Base-by-base conservation (phyloP, 495 filamentous ascomycete species). In the Lichina pygmaea region DNA sequence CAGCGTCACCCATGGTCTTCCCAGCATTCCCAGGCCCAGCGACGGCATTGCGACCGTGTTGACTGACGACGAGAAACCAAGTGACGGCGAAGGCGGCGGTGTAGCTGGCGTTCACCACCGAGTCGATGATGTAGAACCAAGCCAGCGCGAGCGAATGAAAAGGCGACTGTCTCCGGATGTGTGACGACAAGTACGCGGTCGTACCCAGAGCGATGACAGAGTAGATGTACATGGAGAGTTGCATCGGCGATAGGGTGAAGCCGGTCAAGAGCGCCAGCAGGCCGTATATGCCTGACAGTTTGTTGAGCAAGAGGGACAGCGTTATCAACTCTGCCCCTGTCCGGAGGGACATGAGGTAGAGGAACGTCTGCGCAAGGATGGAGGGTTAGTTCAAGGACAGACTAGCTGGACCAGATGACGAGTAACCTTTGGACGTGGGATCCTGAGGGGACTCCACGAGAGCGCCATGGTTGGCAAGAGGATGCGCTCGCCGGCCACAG, bases 221-320 rank as follows among this genome's bases (percentile, higher is more conserved):
- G 65, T 86, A 82, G 34, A 91, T 66, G 68, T 91, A 93, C 70
- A 79, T 76, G 24, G 72, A 75, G 50, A 84, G 62, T 55, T 84
- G 78, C 5, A 82, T 58, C 4, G 72, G 65, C 12, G 77, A 80
- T 33, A 76, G 65, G 47, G 70, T 62, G 48, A 68, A 63, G 54
- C 81, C 81, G n/a, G 79, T 82, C 45, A 82, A 61, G 51, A 91
- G 66, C 43, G 85, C 82, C 48, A 93, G 77, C 44, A 93, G 66
- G 53, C 85, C 85, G 61, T 86, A 93, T 50, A 92, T 62, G 46
- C 81, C 82, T 46, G 81, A 81, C 50, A 78, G 67, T 60, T 92
- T 92, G 65, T 93, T 93, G 56, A 93, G 68, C 32, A 89, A 60
- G 46, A 86, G 65, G 9, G 78, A 73, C 49, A 86, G 64, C 6